Percentiles rank a stretch among this genome's conserved stretches.
Evolutionary conservation across 2,329 filamentous ascomycete genomes (phyloP).

Genomic region (Zymoseptoria tritici): DNA sequence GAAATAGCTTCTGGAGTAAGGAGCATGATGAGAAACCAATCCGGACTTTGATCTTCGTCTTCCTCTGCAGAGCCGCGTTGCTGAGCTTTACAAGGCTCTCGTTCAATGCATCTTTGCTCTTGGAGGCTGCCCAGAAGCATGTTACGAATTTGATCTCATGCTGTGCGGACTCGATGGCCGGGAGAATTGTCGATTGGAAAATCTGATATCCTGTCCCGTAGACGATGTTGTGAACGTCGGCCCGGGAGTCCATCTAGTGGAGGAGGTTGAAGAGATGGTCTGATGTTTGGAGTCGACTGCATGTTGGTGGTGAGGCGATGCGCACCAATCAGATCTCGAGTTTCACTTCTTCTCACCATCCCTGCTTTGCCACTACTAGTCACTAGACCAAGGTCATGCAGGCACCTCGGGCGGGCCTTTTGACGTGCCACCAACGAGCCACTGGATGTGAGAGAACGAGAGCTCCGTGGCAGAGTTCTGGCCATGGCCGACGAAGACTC

Average conservation of each 20-base stretch:
- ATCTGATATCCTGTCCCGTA: constrained; percentile 41
- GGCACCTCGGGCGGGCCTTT: neutral
- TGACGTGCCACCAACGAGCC: neutral
- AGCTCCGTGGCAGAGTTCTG: neutral
- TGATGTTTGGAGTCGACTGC: neutral
- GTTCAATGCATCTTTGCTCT: constrained; percentile 51
- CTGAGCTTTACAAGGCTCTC: constrained; percentile 55
- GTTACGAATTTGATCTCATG: constrained; percentile 68
- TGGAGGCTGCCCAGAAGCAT: constrained; percentile 71
- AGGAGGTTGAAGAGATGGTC: neutral
- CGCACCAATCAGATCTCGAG: neutral
- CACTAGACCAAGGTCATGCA: neutral
- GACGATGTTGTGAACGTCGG: constrained; percentile 31
- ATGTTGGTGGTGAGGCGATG: neutral
- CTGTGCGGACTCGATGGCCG: constrained; percentile 53
- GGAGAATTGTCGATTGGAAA: constrained; percentile 43
- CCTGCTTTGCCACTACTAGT: neutral
- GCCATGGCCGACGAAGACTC: neutral
- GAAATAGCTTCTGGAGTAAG: constrained; percentile 65
- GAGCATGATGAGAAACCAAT: constrained; percentile 72
- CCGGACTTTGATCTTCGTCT: constrained; percentile 49
- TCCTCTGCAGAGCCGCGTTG: constrained; percentile 29
- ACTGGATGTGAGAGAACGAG: neutral
- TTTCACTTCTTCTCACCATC: neutral
- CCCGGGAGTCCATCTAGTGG: constrained; percentile 1